These are phyloP conservation scores for Hymenoscyphus scutula DNA, from an alignment of 2,329 filamentous ascomycete species.

Conservation along the genomic window DNA sequence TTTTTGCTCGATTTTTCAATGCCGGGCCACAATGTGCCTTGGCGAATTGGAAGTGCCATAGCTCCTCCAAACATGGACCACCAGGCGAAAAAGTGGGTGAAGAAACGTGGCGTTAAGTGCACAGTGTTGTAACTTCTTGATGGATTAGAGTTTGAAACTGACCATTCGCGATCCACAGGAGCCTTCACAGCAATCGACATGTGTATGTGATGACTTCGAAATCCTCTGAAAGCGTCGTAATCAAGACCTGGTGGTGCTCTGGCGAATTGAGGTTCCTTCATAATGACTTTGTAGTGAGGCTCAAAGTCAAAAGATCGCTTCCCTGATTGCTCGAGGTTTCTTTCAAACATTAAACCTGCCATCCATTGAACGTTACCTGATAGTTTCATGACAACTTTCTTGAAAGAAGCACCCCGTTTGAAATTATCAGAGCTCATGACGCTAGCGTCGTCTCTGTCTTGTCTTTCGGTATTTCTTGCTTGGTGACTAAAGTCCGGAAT, in stretches of 20 bases:
- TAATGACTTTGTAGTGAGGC: conserved; percentile 86
- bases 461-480: conserved; percentile 55
- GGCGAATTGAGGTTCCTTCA: conserved; percentile 77
- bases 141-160: conserved; percentile 67
- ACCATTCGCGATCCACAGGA: conserved; percentile 84
- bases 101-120: conserved; percentile 91
- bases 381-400: conserved; percentile 98
- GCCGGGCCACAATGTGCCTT: conserved; percentile 87
- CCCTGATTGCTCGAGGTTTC: conserved; percentile 64
- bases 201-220: conserved; percentile 94
- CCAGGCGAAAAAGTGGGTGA: conserved; percentile 98
- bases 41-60: conserved; percentile 90
- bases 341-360: conserved; percentile 88
- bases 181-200: conserved; percentile 89
- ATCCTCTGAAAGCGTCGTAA: conserved; percentile 96
- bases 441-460: conserved; percentile 55
- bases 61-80: conserved; percentile 95
- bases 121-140: conserved; percentile 95
- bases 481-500: conserved; percentile 91
- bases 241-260: conserved; percentile 52
- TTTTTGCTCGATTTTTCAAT: conserved; percentile 98
- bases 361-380: conserved; percentile 95
- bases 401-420: conserved; percentile 80
- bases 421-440: conserved; percentile 55
- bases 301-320: conserved; percentile 82